phyloP scores from a whole-genome alignment of 1,284 basidiomycete species.

The Vanrija humicola region DNA sequence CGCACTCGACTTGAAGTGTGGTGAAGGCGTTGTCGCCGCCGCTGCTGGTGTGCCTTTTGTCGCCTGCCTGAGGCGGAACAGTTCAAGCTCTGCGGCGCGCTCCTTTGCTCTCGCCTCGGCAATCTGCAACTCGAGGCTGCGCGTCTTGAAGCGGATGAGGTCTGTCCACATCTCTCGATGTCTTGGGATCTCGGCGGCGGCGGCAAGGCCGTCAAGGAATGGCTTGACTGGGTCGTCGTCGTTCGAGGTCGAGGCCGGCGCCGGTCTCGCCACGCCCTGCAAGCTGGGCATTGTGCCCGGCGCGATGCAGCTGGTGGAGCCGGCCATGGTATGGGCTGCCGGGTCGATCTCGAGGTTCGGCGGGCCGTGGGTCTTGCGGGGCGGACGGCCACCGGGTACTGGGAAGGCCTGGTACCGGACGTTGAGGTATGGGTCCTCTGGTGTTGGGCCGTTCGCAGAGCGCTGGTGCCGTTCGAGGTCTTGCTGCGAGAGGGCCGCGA shows the following conservation, averaged over 20 bases:
- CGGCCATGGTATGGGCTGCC: not conserved
- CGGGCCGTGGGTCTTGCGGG: slow-evolving; percentile 6
- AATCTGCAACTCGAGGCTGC: slow-evolving; percentile 44
- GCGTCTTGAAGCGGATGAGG: slow-evolving; percentile 36
- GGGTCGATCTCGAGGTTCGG: not conserved
- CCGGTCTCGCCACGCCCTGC: no score
- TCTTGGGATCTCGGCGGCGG: slow-evolving; percentile 23
- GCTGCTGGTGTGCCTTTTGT: not conserved
- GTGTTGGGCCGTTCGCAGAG: slow-evolving; percentile 17
- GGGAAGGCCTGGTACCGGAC: slow-evolving; percentile 12
- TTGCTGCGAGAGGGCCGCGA: slow-evolving; percentile 1
- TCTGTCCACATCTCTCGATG: slow-evolving; percentile 39
- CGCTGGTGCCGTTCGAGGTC: slow-evolving; percentile 24
- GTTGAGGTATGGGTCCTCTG: slow-evolving; percentile 14
- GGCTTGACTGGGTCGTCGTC: slow-evolving; percentile 16
- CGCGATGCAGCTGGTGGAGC: not conserved
- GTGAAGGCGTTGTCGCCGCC: not conserved
- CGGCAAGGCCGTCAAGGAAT: slow-evolving; percentile 17
- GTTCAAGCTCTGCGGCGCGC: slow-evolving; percentile 41
- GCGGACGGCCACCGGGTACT: slow-evolving; percentile 5
- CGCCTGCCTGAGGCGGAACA: slow-evolving; percentile 27
- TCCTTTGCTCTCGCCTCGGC: slow-evolving; percentile 42
- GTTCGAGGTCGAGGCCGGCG: not conserved
- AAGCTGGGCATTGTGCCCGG: no score
- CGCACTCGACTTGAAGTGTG: no score